Evolutionary conservation across 2,329 filamentous ascomycete species (phyloP), one percentile per base, ranked within the genome.

Genomic region (Alternaria hordeiaustralica): DNA sequence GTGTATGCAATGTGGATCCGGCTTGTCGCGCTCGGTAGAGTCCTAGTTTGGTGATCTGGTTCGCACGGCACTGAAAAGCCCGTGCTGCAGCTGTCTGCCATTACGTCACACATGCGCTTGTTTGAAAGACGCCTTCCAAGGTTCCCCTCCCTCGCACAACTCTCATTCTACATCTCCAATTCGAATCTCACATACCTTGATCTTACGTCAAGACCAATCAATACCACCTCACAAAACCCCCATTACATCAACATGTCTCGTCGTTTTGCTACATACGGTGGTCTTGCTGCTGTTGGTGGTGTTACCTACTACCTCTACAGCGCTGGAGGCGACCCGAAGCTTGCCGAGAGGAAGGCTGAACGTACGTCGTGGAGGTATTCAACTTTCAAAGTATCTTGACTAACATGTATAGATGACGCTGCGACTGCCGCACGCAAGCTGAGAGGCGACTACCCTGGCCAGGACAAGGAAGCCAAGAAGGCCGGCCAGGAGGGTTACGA

Each of bases 271-370:
- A 74, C 67, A 26, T 70, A 63, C 55, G 79, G 77, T 67, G 67
- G 79, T 65, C 70, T 82, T 59, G 75, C 79, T 45, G 75, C 84
- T 72, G 76, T 90, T 72, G 91, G 90, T 72, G 81, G 89, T 70
- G 87, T 85, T 63, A 89, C 88, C 69, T 98, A 97, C 86, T 98
- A 98, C 85, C 87, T 98, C 67, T 99, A 97, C 86, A 86, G 83
- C 55, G 91, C 94, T 15, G 95, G 95, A 65, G 94, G 95, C 61
- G 87, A 89, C 79, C 86, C 93, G 55, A 92, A 91, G 81, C 89
- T 87, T 54, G 95, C 94, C n/a, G 89, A 94, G 86, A 92, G 95
- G 85, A 86, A 96, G 80, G 87, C 92, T 71, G 92, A 97, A 84
- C 88, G 95, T 97, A 83, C 49, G 89, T 83, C 2, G 1, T 12